Evolutionary conservation across 495 filamentous ascomycete genomes (phyloP).

Genomic region (Penicillium canescens): DNA sequence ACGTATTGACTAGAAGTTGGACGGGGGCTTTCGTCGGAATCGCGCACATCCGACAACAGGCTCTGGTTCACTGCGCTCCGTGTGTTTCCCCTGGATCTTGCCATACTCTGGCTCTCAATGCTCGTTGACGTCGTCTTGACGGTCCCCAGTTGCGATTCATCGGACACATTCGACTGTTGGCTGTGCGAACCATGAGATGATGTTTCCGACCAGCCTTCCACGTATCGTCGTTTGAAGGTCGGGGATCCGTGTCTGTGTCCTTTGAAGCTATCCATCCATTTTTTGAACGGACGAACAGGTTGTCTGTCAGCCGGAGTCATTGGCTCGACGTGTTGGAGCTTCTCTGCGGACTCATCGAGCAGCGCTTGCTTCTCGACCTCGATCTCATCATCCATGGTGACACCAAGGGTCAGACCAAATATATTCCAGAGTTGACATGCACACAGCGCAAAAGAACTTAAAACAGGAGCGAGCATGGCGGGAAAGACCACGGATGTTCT

Average conservation of each 20-base stretch:
- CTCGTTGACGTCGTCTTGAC: constrained; percentile 78
- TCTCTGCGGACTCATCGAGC: constrained; percentile 15
- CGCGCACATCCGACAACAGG: constrained; percentile 54
- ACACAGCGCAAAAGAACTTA: constrained; percentile 1
- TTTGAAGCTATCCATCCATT: constrained; percentile 58
- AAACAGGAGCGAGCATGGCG: constrained; percentile 12
- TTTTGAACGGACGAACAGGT: constrained; percentile 42
- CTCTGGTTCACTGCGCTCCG: constrained; percentile 52
- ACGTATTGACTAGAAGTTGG: constrained; percentile 50
- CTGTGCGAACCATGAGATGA: constrained; percentile 11
- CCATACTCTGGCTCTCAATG: constrained; percentile 65
- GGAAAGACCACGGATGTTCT: constrained; percentile 15
- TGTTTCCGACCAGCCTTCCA: constrained; percentile 49
- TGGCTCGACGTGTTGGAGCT: neutral
- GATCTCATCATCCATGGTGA: constrained; percentile 13
- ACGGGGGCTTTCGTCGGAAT: constrained; percentile 67
- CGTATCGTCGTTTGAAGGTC: constrained; percentile 26
- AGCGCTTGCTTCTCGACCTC: constrained; percentile 2
- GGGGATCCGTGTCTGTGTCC: constrained; percentile 32
- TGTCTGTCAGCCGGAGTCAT: constrained; percentile 5
- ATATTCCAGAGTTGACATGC: constrained; percentile 7
- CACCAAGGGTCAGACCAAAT: constrained; percentile 3
- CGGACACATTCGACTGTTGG: constrained; percentile 22
- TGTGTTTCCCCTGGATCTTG: constrained; percentile 58
- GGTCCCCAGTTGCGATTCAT: constrained; percentile 73